Evolutionary conservation across 2,329 filamentous ascomycete genomes (phyloP).

Genomic region (Trichoderma harzianum): DNA sequence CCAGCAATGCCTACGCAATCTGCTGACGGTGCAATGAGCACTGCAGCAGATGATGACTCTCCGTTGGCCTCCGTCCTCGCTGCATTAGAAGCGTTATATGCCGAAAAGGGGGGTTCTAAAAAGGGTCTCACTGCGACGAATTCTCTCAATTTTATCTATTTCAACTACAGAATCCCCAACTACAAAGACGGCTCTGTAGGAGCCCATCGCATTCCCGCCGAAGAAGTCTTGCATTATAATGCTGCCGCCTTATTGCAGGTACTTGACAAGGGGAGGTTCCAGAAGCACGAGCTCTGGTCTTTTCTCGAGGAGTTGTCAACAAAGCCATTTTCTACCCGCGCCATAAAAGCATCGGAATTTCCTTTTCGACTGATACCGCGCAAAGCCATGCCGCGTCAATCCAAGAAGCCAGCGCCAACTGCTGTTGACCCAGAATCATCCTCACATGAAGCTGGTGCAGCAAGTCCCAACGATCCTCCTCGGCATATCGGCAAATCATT

Average conservation of each 20-base stretch:
- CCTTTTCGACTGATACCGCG: constrained; percentile 29
- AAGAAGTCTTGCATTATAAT: constrained; percentile 45
- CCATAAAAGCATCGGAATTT: constrained; percentile 30
- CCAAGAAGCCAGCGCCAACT: not conserved
- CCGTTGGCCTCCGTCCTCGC: constrained; percentile 30
- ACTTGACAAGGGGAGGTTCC: constrained; percentile 35
- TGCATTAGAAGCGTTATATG: constrained; percentile 26
- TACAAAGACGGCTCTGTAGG: constrained; percentile 26
- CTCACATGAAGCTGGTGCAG: constrained; percentile 22
- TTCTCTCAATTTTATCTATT: constrained; percentile 33
- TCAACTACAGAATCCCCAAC: constrained; percentile 31
- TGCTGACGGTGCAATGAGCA: not conserved
- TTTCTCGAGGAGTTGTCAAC: constrained; percentile 34
- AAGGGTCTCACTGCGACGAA: constrained; percentile 23
- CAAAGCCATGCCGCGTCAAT: constrained; percentile 18
- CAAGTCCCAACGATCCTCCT: constrained; percentile 26
- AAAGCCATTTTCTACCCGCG: constrained; percentile 27
- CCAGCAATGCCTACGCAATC: not conserved
- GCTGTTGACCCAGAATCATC: not conserved
- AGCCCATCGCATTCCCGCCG: constrained; percentile 40
- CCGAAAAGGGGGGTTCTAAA: constrained; percentile 17
- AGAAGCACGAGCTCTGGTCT: constrained; percentile 29
- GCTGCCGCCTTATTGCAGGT: constrained; percentile 37
- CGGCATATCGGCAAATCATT: constrained; percentile 30
- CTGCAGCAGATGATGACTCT: constrained; percentile 19